Base-by-base conservation (phyloP, 2,329 filamentous ascomycete genomes). In the Knoxdaviesia proteae region DNA sequence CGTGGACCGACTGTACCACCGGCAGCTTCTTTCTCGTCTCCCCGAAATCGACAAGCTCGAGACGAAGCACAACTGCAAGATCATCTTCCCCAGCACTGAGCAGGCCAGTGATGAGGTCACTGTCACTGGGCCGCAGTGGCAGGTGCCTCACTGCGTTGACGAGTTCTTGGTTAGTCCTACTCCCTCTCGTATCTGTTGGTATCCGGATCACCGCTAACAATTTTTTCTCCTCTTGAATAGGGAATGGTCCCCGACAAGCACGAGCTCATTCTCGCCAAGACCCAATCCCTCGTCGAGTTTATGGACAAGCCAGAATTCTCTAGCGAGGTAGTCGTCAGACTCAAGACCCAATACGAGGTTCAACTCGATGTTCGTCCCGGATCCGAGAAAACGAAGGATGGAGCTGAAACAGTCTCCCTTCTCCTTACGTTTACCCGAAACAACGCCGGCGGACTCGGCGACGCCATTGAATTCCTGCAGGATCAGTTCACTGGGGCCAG, bases 41-140 rank as follows among this genome's bases (percentile, higher is more conserved):
- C 67, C 74, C 38, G 84, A 94, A 54, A 84, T 98, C 45, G 88
- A 96, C 50, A 84, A 90, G 51, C 69, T 98, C 42, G 90, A 98
- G 65, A 92, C 93, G 69, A 94, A 94, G 63, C 96, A 87, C 80
- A 96, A 96, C 60, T 98, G 90, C 77, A 96, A 96, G 67, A 92
- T 98, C 55, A 83, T 86, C 51, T 98, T 98, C 57, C 90, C 90
- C 6, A 94, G 87, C 62, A 96, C 90, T 7, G 90, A 98, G 59
- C 82, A 92, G 61, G 90, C 90, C 29, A 96, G 88, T 57, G 90
- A 98, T 54, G 81, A 92, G 54, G 86, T 98, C 42, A 92, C 81
- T 11, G 86, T 98, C 45, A 94, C 86, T 47, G 90, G 90, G 5
- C 90, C 90, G 41, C 88, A 96, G 63, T 98, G 92, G 72, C 90